A percentile compares a stretch with the other conserved stretches of the same genome.
Evolutionary conservation across 208 protist species (phyloP).

Genomic region (Jaenimonas drosophilae): DNA sequence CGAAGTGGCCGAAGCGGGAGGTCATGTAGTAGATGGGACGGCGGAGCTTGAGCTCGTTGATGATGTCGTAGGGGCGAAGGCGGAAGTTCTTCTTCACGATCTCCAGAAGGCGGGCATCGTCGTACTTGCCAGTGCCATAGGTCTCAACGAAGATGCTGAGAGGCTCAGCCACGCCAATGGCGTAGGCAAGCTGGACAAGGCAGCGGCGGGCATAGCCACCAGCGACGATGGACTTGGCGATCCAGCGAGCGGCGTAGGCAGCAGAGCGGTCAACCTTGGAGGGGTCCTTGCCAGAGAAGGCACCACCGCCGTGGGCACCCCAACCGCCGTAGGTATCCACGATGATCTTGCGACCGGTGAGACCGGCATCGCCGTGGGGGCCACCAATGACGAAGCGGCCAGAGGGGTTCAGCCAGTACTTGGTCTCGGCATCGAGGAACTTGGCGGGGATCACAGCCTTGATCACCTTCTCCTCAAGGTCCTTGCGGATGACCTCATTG

Average conservation of each 20-base stretch:
- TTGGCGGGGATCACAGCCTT: constrained; percentile 91
- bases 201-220: constrained; percentile 89
- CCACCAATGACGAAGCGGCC: constrained; percentile 99
- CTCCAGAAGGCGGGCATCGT: constrained; percentile 57
- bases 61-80: constrained; percentile 96
- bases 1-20: constrained; percentile 98
- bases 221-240: constrained; percentile 98
- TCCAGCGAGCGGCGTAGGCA: constrained; percentile 98
- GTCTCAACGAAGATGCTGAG: constrained; percentile 98
- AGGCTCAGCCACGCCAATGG: constrained; percentile 98
- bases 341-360: constrained; percentile 99
- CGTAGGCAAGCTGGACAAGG: constrained; percentile 98
- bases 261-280: constrained; percentile 99
- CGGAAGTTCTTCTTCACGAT: constrained; percentile 98
- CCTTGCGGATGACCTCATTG: constrained; percentile 90
- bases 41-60: constrained; percentile 93
- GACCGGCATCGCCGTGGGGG: constrained; percentile 98
- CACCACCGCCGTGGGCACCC: constrained; percentile 99
- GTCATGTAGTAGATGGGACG: constrained; percentile 97
- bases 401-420: constrained; percentile 99
- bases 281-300: constrained; percentile 99
- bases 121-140: constrained; percentile 95
- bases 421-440: constrained; percentile 93
- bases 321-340: constrained; percentile 99
- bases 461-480: constrained; percentile 95